These are phyloP conservation scores for Saccharomycopsis guyanensis DNA, from an alignment of 805 yeast species.

Conservation along the genomic window DNA sequence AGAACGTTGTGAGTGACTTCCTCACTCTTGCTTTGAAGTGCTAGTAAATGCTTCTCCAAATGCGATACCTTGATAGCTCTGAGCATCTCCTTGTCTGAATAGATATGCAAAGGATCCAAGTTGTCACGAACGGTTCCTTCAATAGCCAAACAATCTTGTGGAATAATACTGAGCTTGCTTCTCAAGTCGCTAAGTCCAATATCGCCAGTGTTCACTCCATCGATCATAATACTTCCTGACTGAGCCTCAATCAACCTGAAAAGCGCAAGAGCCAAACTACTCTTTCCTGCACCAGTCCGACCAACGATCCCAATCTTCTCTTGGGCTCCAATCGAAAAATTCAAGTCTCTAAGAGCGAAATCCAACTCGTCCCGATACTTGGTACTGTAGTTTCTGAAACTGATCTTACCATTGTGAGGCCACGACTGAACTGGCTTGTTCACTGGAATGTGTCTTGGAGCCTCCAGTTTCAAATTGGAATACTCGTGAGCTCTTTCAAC, in stretches of 20 bases:
- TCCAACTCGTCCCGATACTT: slow-evolving; percentile 51
- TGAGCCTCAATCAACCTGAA: slow-evolving; percentile 55
- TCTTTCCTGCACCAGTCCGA: slow-evolving; percentile 73
- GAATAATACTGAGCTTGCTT: slow-evolving; percentile 50
- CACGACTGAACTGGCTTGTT: slow-evolving; percentile 38
- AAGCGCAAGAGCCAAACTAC: slow-evolving; percentile 51
- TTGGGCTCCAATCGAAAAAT: slow-evolving; percentile 37
- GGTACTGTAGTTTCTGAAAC: slow-evolving; percentile 46
- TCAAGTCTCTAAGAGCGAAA: slow-evolving; percentile 45
- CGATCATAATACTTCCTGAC: slow-evolving; percentile 46
- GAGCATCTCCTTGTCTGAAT: slow-evolving; percentile 48
- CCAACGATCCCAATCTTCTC: slow-evolving; percentile 72
- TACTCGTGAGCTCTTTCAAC: slow-evolving; percentile 64
- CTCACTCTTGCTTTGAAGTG: slow-evolving; percentile 24
- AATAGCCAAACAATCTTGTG: slow-evolving; percentile 61
- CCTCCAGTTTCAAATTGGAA: slow-evolving; percentile 25
- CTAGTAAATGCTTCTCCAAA: slow-evolving; percentile 36
- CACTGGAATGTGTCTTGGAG: slow-evolving; percentile 39
- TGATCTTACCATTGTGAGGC: slow-evolving; percentile 46
- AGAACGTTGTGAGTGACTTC: slow-evolving; percentile 35
- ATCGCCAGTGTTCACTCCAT: slow-evolving; percentile 41
- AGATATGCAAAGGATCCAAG: slow-evolving; percentile 50
- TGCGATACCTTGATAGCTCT: slow-evolving; percentile 46
- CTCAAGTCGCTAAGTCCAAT: slow-evolving; percentile 48
- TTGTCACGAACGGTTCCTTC: slow-evolving; percentile 53